phyloP scores from a whole-genome alignment of 164 flowering plant species.

The Chimonanthus salicifolius region DNA sequence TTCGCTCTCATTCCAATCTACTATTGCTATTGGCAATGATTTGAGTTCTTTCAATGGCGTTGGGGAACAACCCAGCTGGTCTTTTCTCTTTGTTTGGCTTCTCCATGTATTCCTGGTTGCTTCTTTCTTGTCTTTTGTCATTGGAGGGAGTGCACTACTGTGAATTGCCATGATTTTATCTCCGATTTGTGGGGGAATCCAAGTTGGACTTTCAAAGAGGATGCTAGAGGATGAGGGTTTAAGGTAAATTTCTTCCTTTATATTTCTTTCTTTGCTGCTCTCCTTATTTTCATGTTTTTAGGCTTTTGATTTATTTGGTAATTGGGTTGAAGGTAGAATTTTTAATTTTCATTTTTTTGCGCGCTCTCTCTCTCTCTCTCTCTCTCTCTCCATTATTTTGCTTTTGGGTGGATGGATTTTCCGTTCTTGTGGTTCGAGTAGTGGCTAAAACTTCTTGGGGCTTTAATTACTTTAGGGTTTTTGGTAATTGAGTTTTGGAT shows the following conservation, averaged over 20 bases:
- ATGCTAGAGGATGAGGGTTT: constrained; percentile 49
- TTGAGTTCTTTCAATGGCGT: constrained; percentile 6
- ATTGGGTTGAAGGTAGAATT: not conserved
- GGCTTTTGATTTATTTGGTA: not conserved
- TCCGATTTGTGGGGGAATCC: constrained; percentile 22
- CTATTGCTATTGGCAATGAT: not conserved
- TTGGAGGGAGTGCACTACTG: constrained; percentile 14
- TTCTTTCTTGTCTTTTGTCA: constrained; percentile 1
- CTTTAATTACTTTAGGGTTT: not conserved
- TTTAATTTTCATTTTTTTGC: no score
- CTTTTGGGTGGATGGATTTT: not conserved
- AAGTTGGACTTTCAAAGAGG: constrained; percentile 25
- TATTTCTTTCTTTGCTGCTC: not conserved
- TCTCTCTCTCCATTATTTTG: no score
- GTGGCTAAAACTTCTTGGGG: not conserved
- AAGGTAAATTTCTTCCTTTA: constrained; percentile 43
- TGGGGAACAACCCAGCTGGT: not conserved
- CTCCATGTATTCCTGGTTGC: not conserved
- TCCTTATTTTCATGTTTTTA: not conserved
- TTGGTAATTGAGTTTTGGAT: not conserved
- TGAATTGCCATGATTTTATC: constrained; percentile 16
- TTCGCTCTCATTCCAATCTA: no score
- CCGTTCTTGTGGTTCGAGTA: no score
- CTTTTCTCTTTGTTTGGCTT: not conserved
- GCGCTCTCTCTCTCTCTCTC: no score